These are phyloP conservation scores for Ophiostoma sp. DNA, from an alignment of 2,329 filamentous ascomycete species.

Conservation along the genomic window DNA sequence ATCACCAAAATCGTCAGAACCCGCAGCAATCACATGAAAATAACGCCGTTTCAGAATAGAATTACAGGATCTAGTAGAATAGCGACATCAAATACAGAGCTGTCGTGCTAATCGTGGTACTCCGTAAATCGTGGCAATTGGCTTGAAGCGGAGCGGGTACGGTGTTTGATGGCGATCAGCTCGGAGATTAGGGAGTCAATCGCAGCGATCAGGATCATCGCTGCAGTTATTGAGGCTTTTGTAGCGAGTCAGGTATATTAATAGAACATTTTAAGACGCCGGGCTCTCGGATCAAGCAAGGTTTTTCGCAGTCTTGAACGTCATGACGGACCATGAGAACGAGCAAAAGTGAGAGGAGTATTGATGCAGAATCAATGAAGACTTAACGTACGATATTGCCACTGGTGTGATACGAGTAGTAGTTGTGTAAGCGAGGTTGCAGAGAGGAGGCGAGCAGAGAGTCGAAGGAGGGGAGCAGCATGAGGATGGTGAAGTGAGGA, in stretches of 20 bases:
- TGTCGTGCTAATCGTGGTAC: not conserved
- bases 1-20: not conserved
- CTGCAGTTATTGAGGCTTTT: not conserved
- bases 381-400: not conserved
- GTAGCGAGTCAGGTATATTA: not conserved
- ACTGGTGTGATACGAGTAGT: not conserved
- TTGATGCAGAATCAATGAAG: not conserved
- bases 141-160: not conserved
- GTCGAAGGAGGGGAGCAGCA: too few species aligned
- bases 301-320: not conserved
- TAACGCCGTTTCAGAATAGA: not conserved
- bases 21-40: not conserved
- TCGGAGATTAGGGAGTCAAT: not conserved
- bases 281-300: not conserved
- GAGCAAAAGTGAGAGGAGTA: not conserved
- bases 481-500: too few species aligned
- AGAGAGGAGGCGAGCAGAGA: not conserved
- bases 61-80: not conserved
- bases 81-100: not conserved
- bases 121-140: not conserved
- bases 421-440: not conserved
- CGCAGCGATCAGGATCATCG: not conserved
- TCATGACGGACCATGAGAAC: not conserved
- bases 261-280: too few species aligned
- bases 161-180: not conserved